Base-by-base conservation (phyloP, 441 rosid species). In the Rhodomyrtus psidioides region DNA sequence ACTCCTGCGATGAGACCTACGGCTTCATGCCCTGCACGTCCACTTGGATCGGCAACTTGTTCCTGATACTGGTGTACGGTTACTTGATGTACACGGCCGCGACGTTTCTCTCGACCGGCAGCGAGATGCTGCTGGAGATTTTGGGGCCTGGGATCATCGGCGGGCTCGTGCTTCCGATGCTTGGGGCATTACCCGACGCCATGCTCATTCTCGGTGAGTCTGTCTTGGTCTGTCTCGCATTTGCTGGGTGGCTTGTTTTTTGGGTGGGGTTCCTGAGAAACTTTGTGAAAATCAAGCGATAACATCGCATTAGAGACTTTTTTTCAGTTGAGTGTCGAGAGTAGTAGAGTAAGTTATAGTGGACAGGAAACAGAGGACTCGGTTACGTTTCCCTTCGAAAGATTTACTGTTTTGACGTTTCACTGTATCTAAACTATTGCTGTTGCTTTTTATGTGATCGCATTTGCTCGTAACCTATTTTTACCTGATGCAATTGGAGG, bases 141-240 rank as follows among this genome's bases (percentile, higher is more conserved):
- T 86, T 96, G 53, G 99, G 99, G 15, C 98, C 99, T 17, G 99
- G 99, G 4, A 85, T 97, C 56, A 90, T 97, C 54, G 99, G 99
- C n/a, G 99, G 99, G 54, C 91, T 97, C 88, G 91, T 97, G 55
- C 95, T 97, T 84, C 99, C 99, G 24, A 87, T 93, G 0, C 99
- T 97, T 10, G 98, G 99, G 5, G 99, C 99, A 3, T 96, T 97
- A 53, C 99, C 99, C 4, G 99, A 97, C 88, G 99, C 99, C 83
- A 93, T 97, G 98, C 96, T 97, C 83, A 96, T 97, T 82, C 91
- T 97, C 59, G 98, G 99, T 96, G 49, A 14, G 59, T 55, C n/a
- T n/a, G n/a, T n/a, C 17, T 9, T 9, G 30, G 17, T 84, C 46
- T 39, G 30, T 58, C 76, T 57, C 24, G 53, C 44, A 7, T 81